A percentile compares a stretch with the other conserved stretches of the same genome.
Conservation (phyloP, 2,329 filamentous ascomycete species). For the Penicillium sp. region DNA sequence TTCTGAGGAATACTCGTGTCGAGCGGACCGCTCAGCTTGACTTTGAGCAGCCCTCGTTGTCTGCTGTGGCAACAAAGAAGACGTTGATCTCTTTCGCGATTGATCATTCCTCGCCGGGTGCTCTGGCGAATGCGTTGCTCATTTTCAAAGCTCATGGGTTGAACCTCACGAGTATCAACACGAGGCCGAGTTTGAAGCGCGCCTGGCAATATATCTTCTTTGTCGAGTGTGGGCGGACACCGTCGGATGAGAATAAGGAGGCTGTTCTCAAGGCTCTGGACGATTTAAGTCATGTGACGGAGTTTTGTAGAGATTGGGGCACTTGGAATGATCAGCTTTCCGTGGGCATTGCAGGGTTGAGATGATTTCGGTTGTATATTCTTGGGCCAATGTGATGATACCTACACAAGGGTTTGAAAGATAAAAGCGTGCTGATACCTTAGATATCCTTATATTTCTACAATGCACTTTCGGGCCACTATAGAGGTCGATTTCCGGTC, state of each 20-base stretch:
- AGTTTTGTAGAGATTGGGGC: conserved; percentile 42
- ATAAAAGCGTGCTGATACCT: neutral
- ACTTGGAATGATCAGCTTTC: conserved; percentile 42
- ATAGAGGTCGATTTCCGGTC: neutral
- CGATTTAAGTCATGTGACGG: conserved; percentile 39
- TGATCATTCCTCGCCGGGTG: conserved; percentile 74
- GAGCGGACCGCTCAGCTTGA: conserved; percentile 25
- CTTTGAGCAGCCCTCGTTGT: conserved; percentile 19
- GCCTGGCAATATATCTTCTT: conserved; percentile 96
- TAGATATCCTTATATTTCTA: neutral
- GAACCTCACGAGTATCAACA: conserved; percentile 90
- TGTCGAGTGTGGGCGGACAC: conserved; percentile 75
- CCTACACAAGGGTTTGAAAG: neutral
- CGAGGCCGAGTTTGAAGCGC: conserved; percentile 70
- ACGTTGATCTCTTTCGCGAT: conserved; percentile 82
- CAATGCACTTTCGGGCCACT: neutral
- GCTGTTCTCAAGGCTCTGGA: conserved; percentile 34
- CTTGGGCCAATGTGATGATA: conserved; percentile 1
- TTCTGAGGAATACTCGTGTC: conserved; percentile 41
- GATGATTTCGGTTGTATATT: neutral
- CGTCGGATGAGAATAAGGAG: conserved; percentile 29
- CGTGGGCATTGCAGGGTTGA: neutral
- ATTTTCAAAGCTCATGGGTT: conserved; percentile 73
- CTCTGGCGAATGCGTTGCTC: conserved; percentile 75
- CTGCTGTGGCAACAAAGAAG: conserved; percentile 50